Evolutionary conservation across 192 early-diverging fungal species (phyloP).

Genomic region (Backusella mclennaniae): DNA sequence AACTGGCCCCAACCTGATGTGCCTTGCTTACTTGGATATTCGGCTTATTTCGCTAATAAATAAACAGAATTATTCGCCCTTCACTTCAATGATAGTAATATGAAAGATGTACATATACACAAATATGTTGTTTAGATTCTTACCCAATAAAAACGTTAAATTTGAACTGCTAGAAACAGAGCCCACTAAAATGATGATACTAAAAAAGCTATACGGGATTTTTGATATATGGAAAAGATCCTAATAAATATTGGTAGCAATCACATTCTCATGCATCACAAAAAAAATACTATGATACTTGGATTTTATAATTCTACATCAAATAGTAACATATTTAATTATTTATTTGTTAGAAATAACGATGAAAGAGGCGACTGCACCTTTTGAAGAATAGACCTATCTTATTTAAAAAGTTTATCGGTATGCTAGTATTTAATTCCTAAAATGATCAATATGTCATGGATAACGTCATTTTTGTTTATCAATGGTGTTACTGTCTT

Average conservation of each 20-base stretch:
- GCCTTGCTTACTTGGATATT: neutral
- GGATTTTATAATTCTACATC: neutral
- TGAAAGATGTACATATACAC: neutral
- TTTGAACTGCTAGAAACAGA: neutral
- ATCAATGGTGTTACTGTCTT: too few species aligned
- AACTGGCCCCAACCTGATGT: neutral
- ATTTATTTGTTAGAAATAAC: neutral
- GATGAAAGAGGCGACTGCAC: neutral
- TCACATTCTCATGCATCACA: neutral
- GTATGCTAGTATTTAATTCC: neutral
- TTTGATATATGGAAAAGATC: neutral
- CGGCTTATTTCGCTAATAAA: neutral
- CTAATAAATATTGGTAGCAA: neutral
- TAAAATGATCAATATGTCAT: neutral
- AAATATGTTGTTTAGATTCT: too few species aligned
- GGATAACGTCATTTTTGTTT: neutral
- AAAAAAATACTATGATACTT: neutral
- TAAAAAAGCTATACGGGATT: neutral
- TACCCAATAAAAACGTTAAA: too few species aligned
- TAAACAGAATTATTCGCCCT: neutral
- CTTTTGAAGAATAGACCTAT: too few species aligned
- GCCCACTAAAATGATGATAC: neutral
- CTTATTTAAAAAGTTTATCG: too few species aligned
- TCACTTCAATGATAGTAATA: too few species aligned
- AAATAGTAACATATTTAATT: neutral